Base-by-base conservation (phyloP, 371 early-diverging fungal species). In the Mortierella sp. region DNA sequence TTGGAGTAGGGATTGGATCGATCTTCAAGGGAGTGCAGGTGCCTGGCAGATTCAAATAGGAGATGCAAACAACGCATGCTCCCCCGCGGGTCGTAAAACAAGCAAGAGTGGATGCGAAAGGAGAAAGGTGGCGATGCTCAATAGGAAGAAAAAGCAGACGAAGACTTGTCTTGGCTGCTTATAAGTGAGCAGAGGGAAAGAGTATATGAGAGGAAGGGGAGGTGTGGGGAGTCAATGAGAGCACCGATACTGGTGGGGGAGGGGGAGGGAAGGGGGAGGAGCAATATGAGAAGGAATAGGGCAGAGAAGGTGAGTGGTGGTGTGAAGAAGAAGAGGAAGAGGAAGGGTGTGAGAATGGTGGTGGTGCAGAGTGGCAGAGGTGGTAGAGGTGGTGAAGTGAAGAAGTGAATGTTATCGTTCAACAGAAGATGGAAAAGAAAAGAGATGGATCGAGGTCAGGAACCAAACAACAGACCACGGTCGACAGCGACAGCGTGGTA, bases 361-460 rank as follows among this genome's bases (percentile, higher is more conserved):
- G 48, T 4, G 7, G 34, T 7, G 4, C 4, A 10, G 10, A 10
- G 34, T 34, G 34, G 34, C 10, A 34, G 34, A 34, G 10, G 34
- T 34, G 34, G 34, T 21, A 5, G 34, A 51, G n/a, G 55, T 54
- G 55, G 55, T 39, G 55, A 41, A 27, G 42, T 19, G 23, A 8
- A 8, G 38, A 9, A 34, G 16, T 3, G 53, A 23, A 26, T 26
- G 50, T 7, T 5, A 21, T n/a, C 7, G 34, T 34, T 34, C 7
- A 34, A 34, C 34, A 34, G 34, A 34, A 34, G 34, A 34, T 34
- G 34, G 34, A 34, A 34, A 34, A 34, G 34, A 34, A 34, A 10
- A 34, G 10, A 34, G 34, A 34, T 34, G 34, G 34, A 34, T 34
- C 34, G 34, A 34, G 10, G 34, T 10, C 34, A 34, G 34, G 34